Conservation (phyloP, 257 asterid species). For the Datura wrightii region DNA sequence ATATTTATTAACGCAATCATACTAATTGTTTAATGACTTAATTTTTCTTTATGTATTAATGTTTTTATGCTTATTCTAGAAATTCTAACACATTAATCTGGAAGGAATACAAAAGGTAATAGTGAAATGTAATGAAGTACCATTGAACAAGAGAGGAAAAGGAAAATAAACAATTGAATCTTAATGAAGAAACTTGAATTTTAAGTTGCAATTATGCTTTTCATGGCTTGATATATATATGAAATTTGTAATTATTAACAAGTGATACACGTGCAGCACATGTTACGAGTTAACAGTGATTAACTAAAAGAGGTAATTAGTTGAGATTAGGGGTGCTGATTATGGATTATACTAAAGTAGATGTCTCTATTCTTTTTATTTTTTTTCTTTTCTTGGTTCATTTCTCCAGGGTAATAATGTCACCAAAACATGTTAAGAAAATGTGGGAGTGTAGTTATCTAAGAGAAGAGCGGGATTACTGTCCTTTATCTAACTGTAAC, state of each 20-base stretch:
- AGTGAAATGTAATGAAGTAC: neutral
- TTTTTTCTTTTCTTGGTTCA: neutral
- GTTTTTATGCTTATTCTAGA: neutral
- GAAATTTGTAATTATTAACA: neutral
- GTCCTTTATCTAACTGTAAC: neutral
- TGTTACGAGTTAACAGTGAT: neutral
- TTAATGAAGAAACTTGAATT: neutral
- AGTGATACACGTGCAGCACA: neutral
- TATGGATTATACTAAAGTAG: conserved; percentile 14
- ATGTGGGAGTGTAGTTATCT: neutral
- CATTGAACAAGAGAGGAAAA: neutral
- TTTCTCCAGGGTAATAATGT: neutral
- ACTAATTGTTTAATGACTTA: neutral
- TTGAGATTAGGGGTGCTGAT: neutral
- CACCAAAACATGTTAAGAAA: conserved; percentile 7
- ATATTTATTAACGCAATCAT: neutral
- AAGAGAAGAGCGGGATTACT: neutral
- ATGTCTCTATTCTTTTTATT: neutral
- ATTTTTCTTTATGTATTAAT: neutral
- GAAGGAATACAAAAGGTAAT: neutral
- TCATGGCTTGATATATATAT: neutral
- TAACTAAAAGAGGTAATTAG: neutral
- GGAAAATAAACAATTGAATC: neutral
- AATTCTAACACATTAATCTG: neutral
- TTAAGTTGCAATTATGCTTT: neutral